Evolutionary conservation across 495 filamentous ascomycete genomes (phyloP).

Genomic region (Barbatosphaeria neglecta): DNA sequence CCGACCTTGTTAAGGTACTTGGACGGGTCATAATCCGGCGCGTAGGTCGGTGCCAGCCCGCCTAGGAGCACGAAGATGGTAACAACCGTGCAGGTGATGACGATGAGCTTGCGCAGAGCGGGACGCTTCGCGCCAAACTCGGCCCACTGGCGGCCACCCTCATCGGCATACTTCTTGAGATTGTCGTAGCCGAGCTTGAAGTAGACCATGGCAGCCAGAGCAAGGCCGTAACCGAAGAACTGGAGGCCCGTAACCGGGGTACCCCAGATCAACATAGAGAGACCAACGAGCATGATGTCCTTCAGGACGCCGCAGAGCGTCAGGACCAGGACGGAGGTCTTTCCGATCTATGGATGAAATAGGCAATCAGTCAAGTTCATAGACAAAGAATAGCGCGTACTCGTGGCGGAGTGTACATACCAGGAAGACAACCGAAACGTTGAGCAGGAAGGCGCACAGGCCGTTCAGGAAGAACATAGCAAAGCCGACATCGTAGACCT

Average conservation of each 20-base stretch:
- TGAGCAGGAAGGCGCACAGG: conserved; percentile 72
- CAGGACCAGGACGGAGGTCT: conserved; percentile 90
- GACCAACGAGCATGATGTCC: conserved; percentile 86
- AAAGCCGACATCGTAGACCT: conserved; percentile 66
- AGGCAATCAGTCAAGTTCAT: conserved; percentile 13
- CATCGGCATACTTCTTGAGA: conserved; percentile 63
- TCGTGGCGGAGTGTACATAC: conserved; percentile 42
- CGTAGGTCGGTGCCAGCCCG: conserved; percentile 36
- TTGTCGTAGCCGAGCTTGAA: conserved; percentile 90
- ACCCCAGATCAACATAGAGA: conserved; percentile 82
- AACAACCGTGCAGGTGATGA: conserved; percentile 47
- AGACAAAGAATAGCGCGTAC: not conserved
- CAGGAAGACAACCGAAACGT: conserved; percentile 89
- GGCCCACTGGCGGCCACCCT: conserved; percentile 64
- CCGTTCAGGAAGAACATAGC: conserved; percentile 71
- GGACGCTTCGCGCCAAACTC: conserved; percentile 73
- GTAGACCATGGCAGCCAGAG: conserved; percentile 82
- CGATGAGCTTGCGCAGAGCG: conserved; percentile 59
- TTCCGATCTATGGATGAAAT: conserved; percentile 61
- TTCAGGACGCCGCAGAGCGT: conserved; percentile 97
- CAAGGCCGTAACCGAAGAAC: conserved; percentile 90
- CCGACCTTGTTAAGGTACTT: conserved; percentile 33
- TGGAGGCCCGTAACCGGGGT: conserved; percentile 73
- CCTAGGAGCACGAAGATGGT: conserved; percentile 58
- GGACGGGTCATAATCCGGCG: conserved; percentile 33